Conservation (phyloP, 768 basidiomycete species). For the Coprinopsis sp. region DNA sequence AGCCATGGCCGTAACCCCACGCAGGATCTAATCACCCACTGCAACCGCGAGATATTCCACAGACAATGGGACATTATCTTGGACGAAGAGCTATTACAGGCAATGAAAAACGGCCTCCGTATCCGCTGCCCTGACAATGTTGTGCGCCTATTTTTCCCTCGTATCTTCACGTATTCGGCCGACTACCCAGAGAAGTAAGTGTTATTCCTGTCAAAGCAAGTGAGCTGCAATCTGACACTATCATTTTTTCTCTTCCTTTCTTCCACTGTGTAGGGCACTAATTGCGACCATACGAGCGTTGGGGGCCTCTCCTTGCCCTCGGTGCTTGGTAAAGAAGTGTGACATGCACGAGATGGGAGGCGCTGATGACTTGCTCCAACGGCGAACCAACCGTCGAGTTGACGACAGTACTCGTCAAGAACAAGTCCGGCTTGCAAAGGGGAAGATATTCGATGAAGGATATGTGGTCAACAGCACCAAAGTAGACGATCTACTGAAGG, state of each 20-base stretch:
- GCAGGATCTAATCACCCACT: neutral
- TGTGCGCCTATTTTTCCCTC: conserved; percentile 25
- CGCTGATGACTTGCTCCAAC: neutral
- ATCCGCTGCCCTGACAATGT: conserved; percentile 60
- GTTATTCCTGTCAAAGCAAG: no score
- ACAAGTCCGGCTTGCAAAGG: neutral
- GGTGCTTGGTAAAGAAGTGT: neutral
- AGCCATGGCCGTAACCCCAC: neutral
- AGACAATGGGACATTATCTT: neutral
- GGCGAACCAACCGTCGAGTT: neutral
- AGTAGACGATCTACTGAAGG: neutral
- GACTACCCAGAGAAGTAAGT: no score
- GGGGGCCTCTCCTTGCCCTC: neutral
- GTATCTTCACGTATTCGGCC: neutral
- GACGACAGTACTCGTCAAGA: neutral
- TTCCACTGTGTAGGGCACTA: neutral
- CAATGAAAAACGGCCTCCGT: no score
- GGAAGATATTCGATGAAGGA: neutral
- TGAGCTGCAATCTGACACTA: neutral
- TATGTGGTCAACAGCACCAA: neutral
- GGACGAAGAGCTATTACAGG: neutral
- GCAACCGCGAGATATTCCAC: neutral
- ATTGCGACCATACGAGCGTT: neutral
- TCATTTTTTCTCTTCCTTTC: neutral
- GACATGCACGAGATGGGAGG: neutral